Conservation (phyloP, 2,329 filamentous ascomycete species). For the Colletotrichum gigasporum region DNA sequence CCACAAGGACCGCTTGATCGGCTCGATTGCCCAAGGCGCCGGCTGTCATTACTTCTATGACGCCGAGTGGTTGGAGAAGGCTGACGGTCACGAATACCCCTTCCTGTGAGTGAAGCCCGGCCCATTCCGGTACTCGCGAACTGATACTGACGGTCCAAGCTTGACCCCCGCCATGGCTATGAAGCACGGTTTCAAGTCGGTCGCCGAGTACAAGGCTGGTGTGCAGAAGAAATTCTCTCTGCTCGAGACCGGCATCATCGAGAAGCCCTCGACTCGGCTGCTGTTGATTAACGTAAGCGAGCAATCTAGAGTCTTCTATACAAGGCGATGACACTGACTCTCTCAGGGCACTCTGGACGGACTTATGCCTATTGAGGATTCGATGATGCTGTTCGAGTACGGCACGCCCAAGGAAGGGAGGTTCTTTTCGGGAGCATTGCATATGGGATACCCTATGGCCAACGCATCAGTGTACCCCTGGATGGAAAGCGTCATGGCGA, state of each 20-base stretch:
- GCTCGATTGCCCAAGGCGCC: slow-evolving; percentile 67
- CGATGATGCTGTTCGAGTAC: slow-evolving; percentile 70
- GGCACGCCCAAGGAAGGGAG: slow-evolving; percentile 71
- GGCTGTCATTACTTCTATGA: slow-evolving; percentile 65
- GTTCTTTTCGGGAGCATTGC: slow-evolving; percentile 68
- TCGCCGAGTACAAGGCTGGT: slow-evolving; percentile 63
- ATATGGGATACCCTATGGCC: slow-evolving; percentile 75
- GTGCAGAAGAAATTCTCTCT: slow-evolving; percentile 71
- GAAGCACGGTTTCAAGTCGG: slow-evolving; percentile 69
- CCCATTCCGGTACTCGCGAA: too few relatives aligned
- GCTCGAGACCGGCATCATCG: slow-evolving; percentile 65
- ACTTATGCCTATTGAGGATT: slow-evolving; percentile 75
- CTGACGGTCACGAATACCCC: slow-evolving; percentile 74
- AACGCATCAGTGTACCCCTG: slow-evolving; percentile 67
- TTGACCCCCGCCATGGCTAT: slow-evolving; percentile 64
- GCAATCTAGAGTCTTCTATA: not conserved
- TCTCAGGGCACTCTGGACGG: slow-evolving; percentile 68
- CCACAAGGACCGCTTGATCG: slow-evolving; percentile 63
- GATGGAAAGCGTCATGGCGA: slow-evolving; percentile 65
- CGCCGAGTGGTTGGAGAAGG: slow-evolving; percentile 64
- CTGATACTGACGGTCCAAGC: slow-evolving; percentile 39
- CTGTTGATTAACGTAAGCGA: slow-evolving; percentile 67
- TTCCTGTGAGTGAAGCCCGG: slow-evolving; percentile 54
- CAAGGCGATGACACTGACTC: not conserved
- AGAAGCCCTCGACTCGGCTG: slow-evolving; percentile 64